Evolutionary conservation across 768 basidiomycete genomes (phyloP).

Genomic region (Calocybe gangraenosa): DNA sequence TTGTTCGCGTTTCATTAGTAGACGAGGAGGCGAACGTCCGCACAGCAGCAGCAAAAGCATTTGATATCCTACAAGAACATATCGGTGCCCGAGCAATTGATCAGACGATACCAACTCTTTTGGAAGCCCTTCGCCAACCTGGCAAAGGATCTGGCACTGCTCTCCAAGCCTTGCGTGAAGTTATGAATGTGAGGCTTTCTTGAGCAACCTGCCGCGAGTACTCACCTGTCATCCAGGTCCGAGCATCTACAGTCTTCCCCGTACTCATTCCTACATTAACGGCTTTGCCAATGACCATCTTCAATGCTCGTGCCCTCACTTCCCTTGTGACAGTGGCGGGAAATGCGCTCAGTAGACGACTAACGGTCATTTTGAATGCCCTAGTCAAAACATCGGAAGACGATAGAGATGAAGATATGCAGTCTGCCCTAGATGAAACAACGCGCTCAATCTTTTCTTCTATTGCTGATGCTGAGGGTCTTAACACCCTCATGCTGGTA

Average conservation of each 20-base stretch:
- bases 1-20: constrained; percentile 81
- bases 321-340: constrained; percentile 94
- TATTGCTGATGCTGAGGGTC: constrained; percentile 79
- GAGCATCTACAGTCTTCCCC: constrained; percentile 94
- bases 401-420: constrained; percentile 64
- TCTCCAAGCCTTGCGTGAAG: constrained; percentile 86
- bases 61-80: constrained; percentile 91
- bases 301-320: constrained; percentile 90
- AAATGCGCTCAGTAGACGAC: constrained; percentile 77
- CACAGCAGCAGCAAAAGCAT: constrained; percentile 79
- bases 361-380: constrained; percentile 74
- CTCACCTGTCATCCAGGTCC: constrained; percentile 51
- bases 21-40: constrained; percentile 86
- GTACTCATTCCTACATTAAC: constrained; percentile 93
- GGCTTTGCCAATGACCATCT: constrained; percentile 85
- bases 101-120: constrained; percentile 90
- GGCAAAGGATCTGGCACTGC: constrained; percentile 95
- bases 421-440: constrained; percentile 69
- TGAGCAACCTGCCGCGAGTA: background rate
- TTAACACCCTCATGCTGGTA: constrained; percentile 85
- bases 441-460: constrained; percentile 71
- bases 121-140: constrained; percentile 91
- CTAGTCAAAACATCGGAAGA: constrained; percentile 76
- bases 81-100: constrained; percentile 92
- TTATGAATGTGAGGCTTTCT: constrained; percentile 72